A percentile compares a stretch with the other conserved stretches of the same genome.
Conservation (phyloP, 2,329 filamentous ascomycete genomes). For the Byssoonygena ceratinophila region DNA sequence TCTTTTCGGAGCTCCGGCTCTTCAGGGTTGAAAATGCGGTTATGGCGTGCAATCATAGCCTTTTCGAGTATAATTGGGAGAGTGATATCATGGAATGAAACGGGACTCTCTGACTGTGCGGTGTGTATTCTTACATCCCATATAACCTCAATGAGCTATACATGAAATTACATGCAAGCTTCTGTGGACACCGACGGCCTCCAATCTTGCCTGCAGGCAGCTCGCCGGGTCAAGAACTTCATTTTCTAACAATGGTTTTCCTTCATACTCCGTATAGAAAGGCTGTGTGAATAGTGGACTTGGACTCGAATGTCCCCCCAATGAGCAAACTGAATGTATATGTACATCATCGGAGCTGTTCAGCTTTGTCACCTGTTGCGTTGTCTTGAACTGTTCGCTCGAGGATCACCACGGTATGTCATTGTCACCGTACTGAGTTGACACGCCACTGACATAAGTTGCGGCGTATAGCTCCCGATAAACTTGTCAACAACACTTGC, state of each 20-base stretch:
- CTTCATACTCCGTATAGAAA: not conserved
- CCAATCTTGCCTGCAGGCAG: not conserved
- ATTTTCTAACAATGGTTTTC: not conserved
- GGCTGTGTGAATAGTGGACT: not conserved
- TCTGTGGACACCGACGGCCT: not conserved
- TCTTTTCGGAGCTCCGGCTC: not conserved
- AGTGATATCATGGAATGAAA: not conserved
- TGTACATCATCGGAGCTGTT: slow-evolving; percentile 1
- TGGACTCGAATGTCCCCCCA: not conserved
- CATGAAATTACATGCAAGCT: not conserved
- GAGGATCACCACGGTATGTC: not conserved
- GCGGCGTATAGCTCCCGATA: not conserved
- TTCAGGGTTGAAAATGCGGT: not conserved
- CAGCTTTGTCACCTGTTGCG: not conserved
- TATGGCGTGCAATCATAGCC: not conserved
- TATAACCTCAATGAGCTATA: not conserved
- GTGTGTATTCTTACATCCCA: not conserved
- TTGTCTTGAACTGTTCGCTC: not conserved
- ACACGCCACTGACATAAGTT: not conserved
- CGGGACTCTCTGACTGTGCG: not conserved
- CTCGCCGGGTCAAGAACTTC: not conserved
- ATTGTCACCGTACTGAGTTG: not conserved
- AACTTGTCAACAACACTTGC: slow-evolving; percentile 1
- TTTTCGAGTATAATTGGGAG: not conserved
- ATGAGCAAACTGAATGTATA: not conserved